Percentiles rank a stretch among this genome's conserved stretches.
These are phyloP conservation scores for Ogataea pignaliae DNA, from an alignment of 805 yeast species.

Conservation along the genomic window DNA sequence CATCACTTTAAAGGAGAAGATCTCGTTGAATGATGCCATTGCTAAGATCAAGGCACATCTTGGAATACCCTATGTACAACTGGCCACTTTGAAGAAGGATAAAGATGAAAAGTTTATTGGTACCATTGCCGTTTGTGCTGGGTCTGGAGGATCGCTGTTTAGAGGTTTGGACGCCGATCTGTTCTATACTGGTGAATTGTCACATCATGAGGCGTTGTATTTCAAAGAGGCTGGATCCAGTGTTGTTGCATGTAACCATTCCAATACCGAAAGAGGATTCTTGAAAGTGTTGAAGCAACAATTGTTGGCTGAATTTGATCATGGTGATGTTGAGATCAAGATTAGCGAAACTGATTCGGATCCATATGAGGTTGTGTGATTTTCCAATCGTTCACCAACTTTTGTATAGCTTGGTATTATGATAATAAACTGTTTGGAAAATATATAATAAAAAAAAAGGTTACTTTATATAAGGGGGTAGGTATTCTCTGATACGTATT, in stretches of 20 bases:
- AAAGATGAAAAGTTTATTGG: constrained; percentile 35
- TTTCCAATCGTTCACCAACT: not conserved
- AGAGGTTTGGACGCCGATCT: constrained; percentile 59
- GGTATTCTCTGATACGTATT: too few species aligned
- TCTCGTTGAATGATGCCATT: constrained; percentile 42
- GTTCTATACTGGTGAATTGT: constrained; percentile 85
- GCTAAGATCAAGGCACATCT: constrained; percentile 49
- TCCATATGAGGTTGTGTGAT: constrained; percentile 39
- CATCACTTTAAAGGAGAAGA: constrained; percentile 43
- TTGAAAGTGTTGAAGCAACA: constrained; percentile 48
- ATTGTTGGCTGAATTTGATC: constrained; percentile 28
- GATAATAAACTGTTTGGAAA: too few species aligned
- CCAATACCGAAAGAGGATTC: constrained; percentile 91
- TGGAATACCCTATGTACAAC: constrained; percentile 54
- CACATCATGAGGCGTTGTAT: constrained; percentile 85
- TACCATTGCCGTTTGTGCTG: constrained; percentile 87
- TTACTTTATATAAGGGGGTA: too few species aligned
- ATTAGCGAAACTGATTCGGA: constrained; percentile 60
- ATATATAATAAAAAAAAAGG: too few species aligned
- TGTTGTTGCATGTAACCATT: constrained; percentile 80
- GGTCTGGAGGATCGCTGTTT: constrained; percentile 84
- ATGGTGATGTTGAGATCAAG: constrained; percentile 34
- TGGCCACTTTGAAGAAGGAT: constrained; percentile 38
- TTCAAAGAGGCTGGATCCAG: constrained; percentile 66
- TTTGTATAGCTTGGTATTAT: too few species aligned